phyloP scores from a whole-genome alignment of 2,329 filamentous ascomycete species.

The Boeremia exigua region DNA sequence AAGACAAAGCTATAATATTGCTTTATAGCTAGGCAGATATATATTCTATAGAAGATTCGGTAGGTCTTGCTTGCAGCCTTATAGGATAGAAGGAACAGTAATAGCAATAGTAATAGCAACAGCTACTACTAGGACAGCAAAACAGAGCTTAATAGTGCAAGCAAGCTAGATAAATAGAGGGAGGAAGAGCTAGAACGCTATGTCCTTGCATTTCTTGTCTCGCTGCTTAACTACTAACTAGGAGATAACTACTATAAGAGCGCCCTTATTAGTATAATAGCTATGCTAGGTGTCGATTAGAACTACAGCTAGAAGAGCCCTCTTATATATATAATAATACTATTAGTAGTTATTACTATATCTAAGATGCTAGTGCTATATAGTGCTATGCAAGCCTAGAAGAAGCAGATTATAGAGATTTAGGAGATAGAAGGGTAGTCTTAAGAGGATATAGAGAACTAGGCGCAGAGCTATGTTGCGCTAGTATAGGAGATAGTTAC shows the following conservation, averaged over 20 bases:
- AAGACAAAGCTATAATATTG: neutral
- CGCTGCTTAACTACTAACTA: constrained; percentile 4
- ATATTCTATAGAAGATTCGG: neutral
- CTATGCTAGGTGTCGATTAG: constrained; percentile 7
- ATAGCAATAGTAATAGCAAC: neutral
- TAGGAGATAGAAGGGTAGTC: neutral
- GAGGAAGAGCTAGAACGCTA: neutral
- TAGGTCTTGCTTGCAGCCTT: neutral
- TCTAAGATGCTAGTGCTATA: constrained; percentile 11
- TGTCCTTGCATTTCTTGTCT: constrained; percentile 1
- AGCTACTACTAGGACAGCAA: too few relatives aligned
- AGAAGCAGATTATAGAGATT: neutral
- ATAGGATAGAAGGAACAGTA: neutral
- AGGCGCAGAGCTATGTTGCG: neutral
- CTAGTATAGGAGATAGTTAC: constrained; percentile 1
- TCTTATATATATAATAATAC: constrained; percentile 4
- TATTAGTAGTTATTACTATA: constrained; percentile 4
- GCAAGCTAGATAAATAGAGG: neutral
- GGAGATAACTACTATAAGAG: constrained; percentile 10
- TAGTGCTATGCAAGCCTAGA: neutral
- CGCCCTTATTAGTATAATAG: constrained; percentile 2
- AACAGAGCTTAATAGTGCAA: neutral
- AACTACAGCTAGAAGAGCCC: constrained; percentile 8
- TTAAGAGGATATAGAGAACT: neutral
- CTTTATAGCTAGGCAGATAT: neutral